These are phyloP conservation scores for Platanthera zijinensis DNA, from an alignment of 106 monocot genomes.

Conservation along the genomic window DNA sequence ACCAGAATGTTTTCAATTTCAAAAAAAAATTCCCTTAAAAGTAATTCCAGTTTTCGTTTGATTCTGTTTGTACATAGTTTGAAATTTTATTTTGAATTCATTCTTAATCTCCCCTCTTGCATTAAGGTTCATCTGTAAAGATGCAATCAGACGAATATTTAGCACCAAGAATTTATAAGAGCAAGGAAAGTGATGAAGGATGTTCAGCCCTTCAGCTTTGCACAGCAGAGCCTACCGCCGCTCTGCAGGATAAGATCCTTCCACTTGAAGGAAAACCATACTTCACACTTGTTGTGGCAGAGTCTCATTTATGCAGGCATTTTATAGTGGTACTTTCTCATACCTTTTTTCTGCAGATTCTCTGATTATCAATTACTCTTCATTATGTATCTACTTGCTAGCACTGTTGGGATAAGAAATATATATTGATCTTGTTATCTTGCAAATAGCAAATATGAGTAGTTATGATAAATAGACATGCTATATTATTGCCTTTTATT, in stretches of 20 bases:
- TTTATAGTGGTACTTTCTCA: neutral
- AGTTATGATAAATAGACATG: neutral
- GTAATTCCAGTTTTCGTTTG: neutral
- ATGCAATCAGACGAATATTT: neutral
- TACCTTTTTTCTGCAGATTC: neutral
- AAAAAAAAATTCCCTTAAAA: neutral
- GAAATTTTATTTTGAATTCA: neutral
- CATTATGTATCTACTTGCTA: neutral
- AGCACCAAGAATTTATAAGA: neutral
- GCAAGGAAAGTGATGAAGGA: neutral
- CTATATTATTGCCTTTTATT: neutral
- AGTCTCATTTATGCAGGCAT: neutral
- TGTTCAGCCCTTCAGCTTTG: neutral
- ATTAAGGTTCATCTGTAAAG: neutral
- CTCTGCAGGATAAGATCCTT: neutral
- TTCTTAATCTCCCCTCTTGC: neutral
- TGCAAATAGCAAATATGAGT: neutral
- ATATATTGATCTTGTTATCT: neutral
- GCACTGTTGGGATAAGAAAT: neutral
- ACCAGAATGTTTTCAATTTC: neutral
- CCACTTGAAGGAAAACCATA: constrained; percentile 5
- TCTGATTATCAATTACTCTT: neutral
- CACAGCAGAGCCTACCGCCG: neutral
- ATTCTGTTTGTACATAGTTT: neutral
- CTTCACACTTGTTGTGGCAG: neutral